Percentiles rank a stretch among this genome's conserved stretches.
These are phyloP conservation scores for Lupinus albus DNA, from an alignment of 306 rosid genomes.

Conservation along the genomic window DNA sequence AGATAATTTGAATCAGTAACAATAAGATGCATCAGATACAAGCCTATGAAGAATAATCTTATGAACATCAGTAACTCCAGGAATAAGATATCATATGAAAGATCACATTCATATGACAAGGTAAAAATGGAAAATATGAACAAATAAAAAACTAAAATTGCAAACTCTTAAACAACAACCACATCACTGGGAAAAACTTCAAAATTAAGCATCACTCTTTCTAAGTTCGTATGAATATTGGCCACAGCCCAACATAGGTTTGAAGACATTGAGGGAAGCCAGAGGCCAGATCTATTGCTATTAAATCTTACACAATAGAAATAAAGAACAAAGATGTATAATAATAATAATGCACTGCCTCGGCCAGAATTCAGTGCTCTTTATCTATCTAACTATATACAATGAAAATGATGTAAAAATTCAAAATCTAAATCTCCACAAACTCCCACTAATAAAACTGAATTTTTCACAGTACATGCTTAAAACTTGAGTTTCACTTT, in stretches of 20 bases:
- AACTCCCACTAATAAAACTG: not conserved
- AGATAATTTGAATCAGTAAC: constrained; percentile 15
- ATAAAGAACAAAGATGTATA: not conserved
- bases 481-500: not conserved
- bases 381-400: not conserved
- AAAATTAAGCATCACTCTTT: constrained; percentile 6
- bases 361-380: not conserved
- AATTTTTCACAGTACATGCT: not conserved
- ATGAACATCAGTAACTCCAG: constrained; percentile 10
- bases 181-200: not conserved
- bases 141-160: not conserved
- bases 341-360: not conserved
- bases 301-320: not conserved
- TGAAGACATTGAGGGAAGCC: not conserved
- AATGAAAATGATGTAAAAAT: not conserved
- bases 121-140: constrained; percentile 6
- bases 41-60: not conserved
- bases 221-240: not conserved
- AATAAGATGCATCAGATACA: constrained; percentile 22
- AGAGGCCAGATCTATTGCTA: not conserved
- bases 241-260: not conserved
- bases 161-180: not conserved
- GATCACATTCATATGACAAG: constrained; percentile 9
- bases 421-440: not conserved
- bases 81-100: constrained; percentile 14